Evolutionary conservation across 805 yeast genomes (phyloP).

Genomic region (Schwanniomyces sp.): DNA sequence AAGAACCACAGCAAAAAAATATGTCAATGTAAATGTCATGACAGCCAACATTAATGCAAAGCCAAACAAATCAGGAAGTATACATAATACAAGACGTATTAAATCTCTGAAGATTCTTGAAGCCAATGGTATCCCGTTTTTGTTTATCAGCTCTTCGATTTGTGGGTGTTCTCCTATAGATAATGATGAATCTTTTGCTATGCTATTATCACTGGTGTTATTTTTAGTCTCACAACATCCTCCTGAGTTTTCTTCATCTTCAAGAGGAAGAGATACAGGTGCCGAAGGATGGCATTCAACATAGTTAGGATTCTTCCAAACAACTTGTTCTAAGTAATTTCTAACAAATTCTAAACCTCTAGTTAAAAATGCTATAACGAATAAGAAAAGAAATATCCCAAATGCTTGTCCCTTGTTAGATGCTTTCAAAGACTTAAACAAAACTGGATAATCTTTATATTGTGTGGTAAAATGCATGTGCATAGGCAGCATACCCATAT

Average conservation of each 20-base stretch:
- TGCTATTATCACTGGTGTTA: background rate
- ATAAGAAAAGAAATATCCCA: constrained; percentile 66
- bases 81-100: constrained; percentile 54
- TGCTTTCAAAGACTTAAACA: constrained; percentile 58
- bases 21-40: constrained; percentile 66
- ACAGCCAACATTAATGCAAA: constrained; percentile 78
- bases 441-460: constrained; percentile 58
- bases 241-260: background rate
- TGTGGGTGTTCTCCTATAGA: background rate
- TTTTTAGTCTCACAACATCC: constrained; percentile 5
- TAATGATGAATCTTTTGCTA: background rate
- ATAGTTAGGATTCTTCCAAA: constrained; percentile 50
- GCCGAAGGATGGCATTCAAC: constrained; percentile 15
- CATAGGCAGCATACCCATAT: constrained; percentile 44
- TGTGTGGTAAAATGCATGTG: constrained; percentile 54
- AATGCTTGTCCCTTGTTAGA: constrained; percentile 59
- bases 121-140: constrained; percentile 11
- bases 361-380: constrained; percentile 57
- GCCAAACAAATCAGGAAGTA: constrained; percentile 64
- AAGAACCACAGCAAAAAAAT: constrained; percentile 70
- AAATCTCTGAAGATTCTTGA: constrained; percentile 46
- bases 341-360: constrained; percentile 60
- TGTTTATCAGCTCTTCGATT: constrained; percentile 1
- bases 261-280: constrained; percentile 3
- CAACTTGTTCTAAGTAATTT: constrained; percentile 65